Base-by-base conservation (phyloP, 1,284 basidiomycete genomes). In the Coniferiporia sulphurascens region DNA sequence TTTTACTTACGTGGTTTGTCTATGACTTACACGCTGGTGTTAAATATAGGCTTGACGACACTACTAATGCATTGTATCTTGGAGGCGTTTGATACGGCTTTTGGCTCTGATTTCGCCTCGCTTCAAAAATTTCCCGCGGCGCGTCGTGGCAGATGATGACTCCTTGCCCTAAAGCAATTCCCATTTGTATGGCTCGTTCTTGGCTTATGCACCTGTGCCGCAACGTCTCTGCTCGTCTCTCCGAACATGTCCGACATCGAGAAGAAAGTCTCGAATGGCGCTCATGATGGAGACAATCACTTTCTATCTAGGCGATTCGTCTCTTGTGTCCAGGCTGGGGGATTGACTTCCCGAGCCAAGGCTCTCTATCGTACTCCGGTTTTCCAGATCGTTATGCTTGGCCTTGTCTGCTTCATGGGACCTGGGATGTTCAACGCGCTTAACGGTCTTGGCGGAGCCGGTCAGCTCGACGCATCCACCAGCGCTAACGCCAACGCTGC, bases 361-460 rank as follows among this genome's bases (percentile, higher is more conserved):
- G 63, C 60, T 15, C 32, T 69, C 34, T 73, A 71, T 61, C 64
- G 65, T 21, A 62, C 67, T 35, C 66, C 72, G 1, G 51, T 65
- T 9, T 62, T 63, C 1, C 72, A 74, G 55, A 50, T 60, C 46
- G 51, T 67, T 49, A 58, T 72, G 62, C 66, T 72, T 52, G 70
- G 69, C 4, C 67, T 73, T 53, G 68, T 72, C 10, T 73, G 71
- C 64, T 74, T 74, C 63, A 71, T 72, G 66, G 69, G 71, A 38
- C 66, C 66, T 10, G 66, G 66, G 4, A 46, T 70, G 48, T 70
- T 67, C 63, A 70, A 70, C 57, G 68, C 69, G 1, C 62, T 69
- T 15, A 68, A 67, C 55, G 67, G 70, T 32, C 67, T 71, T n/a
- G 71, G 71, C n/a, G 67, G 66, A 43, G 69, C 67, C 32, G 71